phyloP scores from a whole-genome alignment of 352 stramenopile genomes.

The Pythium phragmiticola region DNA sequence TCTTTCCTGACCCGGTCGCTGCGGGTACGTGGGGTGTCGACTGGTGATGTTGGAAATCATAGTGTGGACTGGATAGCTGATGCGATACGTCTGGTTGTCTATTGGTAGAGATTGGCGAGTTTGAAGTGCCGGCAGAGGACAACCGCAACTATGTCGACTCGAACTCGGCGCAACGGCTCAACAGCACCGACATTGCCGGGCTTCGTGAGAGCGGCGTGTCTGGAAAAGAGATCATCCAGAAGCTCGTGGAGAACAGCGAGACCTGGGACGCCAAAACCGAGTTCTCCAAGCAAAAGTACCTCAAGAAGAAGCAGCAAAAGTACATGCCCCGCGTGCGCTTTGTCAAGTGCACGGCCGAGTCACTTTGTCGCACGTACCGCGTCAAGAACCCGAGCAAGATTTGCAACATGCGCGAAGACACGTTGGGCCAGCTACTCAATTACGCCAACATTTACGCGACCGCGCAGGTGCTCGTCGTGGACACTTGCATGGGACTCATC shows the following conservation, averaged over 20 bases:
- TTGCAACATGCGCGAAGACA: slow-evolving; percentile 91
- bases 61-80: not conserved
- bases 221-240: slow-evolving; percentile 88
- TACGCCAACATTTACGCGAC: slow-evolving; percentile 92
- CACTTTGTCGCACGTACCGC: slow-evolving; percentile 88
- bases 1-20: slow-evolving; percentile 82
- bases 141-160: slow-evolving; percentile 86
- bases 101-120: slow-evolving; percentile 67
- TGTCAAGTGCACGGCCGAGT: slow-evolving; percentile 85
- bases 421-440: slow-evolving; percentile 91
- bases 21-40: slow-evolving; percentile 35
- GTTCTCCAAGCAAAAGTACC: slow-evolving; percentile 97
- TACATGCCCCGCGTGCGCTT: slow-evolving; percentile 87
- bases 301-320: slow-evolving; percentile 95
- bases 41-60: not conserved
- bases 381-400: slow-evolving; percentile 90
- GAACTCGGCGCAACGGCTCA: slow-evolving; percentile 84
- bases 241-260: slow-evolving; percentile 93
- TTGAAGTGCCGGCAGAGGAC: slow-evolving; percentile 70
- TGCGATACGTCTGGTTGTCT: not conserved
- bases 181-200: slow-evolving; percentile 57
- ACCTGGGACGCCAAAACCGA: slow-evolving; percentile 95
- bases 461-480: slow-evolving; percentile 89
- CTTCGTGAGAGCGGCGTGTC: slow-evolving; percentile 69
- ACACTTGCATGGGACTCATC: slow-evolving; percentile 92